These are phyloP conservation scores for Ceratocystis papillata DNA, from an alignment of 2,329 filamentous ascomycete genomes.

Conservation along the genomic window DNA sequence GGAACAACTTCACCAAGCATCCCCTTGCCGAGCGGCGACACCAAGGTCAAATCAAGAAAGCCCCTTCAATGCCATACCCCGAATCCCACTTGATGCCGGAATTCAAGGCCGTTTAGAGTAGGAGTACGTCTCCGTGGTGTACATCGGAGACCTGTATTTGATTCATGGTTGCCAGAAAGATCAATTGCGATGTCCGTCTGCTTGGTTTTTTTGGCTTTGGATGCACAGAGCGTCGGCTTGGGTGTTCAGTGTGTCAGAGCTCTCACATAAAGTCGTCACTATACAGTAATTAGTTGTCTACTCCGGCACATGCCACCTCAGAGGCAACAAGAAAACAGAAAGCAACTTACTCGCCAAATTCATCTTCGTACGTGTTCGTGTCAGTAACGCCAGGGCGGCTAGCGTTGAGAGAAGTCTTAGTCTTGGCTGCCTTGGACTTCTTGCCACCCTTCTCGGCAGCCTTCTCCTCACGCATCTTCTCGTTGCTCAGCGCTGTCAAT, in stretches of 20 bases:
- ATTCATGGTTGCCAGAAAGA: conserved; percentile 4
- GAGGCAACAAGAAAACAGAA: not conserved
- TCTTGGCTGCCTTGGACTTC: conserved; percentile 95
- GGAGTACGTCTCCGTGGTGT: not conserved
- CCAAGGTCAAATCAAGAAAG: not conserved
- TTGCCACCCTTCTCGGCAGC: conserved; percentile 84
- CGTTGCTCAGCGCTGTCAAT: conserved; percentile 83
- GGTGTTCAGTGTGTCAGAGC: not conserved
- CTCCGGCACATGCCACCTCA: not conserved
- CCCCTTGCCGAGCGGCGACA: not conserved
- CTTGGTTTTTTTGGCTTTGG: not conserved
- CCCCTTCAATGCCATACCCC: not conserved
- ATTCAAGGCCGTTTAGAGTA: not conserved
- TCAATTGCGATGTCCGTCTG: not conserved
- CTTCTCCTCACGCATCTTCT: conserved; percentile 99
- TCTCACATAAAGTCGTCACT: conserved; percentile 27
- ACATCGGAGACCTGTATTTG: not conserved
- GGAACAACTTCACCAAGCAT: not conserved
- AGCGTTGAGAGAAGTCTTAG: conserved; percentile 72
- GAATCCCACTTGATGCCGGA: no score
- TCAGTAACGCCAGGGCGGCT: conserved; percentile 53
- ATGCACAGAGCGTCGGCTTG: conserved; percentile 12
- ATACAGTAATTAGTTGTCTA: conserved; percentile 6
- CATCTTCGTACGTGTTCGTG: conserved; percentile 58
- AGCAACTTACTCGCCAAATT: conserved; percentile 66